Evolutionary conservation across 1,284 basidiomycete species (phyloP).

Genomic region (Exobasidium cylindrosporum): DNA sequence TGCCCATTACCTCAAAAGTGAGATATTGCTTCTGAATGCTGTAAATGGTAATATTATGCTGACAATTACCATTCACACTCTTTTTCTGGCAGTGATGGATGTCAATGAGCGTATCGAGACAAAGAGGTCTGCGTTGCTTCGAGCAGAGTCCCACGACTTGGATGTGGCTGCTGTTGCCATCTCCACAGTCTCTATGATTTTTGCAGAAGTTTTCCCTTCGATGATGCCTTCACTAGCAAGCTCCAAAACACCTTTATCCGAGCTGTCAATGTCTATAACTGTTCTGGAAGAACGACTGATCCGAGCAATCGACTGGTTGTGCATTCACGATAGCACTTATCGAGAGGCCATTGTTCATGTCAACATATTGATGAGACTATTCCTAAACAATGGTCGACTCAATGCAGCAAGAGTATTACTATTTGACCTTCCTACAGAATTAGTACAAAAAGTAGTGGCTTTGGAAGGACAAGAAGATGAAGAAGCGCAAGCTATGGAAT

Average conservation of each 20-base stretch:
- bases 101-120: constrained; percentile 68
- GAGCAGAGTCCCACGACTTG: constrained; percentile 78
- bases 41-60: too few species aligned
- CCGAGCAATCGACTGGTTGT: constrained; percentile 90
- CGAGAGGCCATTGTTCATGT: constrained; percentile 49
- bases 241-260: not conserved
- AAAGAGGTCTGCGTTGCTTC: constrained; percentile 70
- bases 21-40: too few species aligned
- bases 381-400: constrained; percentile 40
- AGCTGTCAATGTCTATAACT: constrained; percentile 7
- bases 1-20: constrained; percentile 75
- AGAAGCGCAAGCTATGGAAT: constrained; percentile 33
- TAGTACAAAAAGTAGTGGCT: constrained; percentile 25
- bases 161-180: constrained; percentile 78
- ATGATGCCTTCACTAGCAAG: not conserved
- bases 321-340: constrained; percentile 61
- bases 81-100: constrained; percentile 64
- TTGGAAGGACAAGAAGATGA: constrained; percentile 30
- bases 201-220: constrained; percentile 62
- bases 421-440: constrained; percentile 39
- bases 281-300: constrained; percentile 63
- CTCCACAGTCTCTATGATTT: constrained; percentile 69
- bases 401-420: constrained; percentile 47
- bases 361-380: constrained; percentile 43
- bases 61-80: constrained; percentile 8